phyloP scores from a whole-genome alignment of 257 asterid genomes.

The Thymus mandschuricus region DNA sequence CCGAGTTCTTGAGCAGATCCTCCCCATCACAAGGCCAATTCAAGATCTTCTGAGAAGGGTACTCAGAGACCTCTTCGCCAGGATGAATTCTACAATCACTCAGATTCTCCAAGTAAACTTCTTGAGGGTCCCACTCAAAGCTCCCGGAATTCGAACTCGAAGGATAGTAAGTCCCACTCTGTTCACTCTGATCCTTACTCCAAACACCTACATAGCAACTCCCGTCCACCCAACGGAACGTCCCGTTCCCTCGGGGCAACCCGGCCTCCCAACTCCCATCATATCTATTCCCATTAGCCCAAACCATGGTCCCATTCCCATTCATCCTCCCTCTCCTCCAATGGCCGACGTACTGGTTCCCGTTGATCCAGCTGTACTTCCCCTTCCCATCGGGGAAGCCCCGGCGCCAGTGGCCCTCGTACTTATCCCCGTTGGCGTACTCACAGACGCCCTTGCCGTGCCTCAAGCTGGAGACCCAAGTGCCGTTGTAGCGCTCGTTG shows the following conservation, averaged over 20 bases:
- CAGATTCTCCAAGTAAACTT: conserved; percentile 50
- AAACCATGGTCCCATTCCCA: conserved; percentile 80
- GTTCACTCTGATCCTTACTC: conserved; percentile 71
- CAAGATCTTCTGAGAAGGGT: conserved; percentile 64
- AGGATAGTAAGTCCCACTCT: conserved; percentile 81
- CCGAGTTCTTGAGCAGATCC: conserved; percentile 38
- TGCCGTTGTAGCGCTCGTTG: conserved; percentile 63
- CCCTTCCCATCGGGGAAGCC: conserved; percentile 84
- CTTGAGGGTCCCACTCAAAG: conserved; percentile 82
- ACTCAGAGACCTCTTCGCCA: conserved; percentile 56
- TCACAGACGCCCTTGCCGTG: conserved; percentile 72
- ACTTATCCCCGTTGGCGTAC: conserved; percentile 73
- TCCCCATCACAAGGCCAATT: conserved; percentile 71
- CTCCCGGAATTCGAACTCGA: conserved; percentile 41
- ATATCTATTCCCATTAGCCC: conserved; percentile 73
- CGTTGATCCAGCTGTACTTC: conserved; percentile 76
- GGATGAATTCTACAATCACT: conserved; percentile 52
- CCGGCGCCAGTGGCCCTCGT: conserved; percentile 72
- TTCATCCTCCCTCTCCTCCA: conserved; percentile 80
- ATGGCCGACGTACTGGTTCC: conserved; percentile 84
- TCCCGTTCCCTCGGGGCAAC: conserved; percentile 84
- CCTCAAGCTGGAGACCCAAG: conserved; percentile 63
- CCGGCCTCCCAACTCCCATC: conserved; percentile 93
- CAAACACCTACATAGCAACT: conserved; percentile 84
- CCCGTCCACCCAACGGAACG: conserved; percentile 74